These are phyloP conservation scores for Zasmidium citrigriseum DNA, from an alignment of 2,329 filamentous ascomycete genomes.

Conservation along the genomic window DNA sequence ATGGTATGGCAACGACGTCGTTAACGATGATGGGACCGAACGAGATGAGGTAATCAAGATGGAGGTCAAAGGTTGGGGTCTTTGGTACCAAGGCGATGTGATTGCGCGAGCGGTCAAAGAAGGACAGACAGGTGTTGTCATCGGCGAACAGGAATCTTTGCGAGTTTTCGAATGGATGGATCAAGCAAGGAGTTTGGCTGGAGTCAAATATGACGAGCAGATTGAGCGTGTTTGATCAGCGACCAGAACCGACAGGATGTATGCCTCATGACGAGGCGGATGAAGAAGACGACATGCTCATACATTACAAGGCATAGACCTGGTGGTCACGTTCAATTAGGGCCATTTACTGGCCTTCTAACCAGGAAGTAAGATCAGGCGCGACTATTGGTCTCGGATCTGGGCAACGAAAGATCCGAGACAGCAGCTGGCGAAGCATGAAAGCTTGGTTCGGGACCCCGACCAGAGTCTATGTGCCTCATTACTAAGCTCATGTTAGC, in stretches of 20 bases:
- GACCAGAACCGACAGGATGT: too few relatives aligned
- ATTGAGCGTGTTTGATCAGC: background rate
- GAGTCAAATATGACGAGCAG: background rate
- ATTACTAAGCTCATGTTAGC: background rate
- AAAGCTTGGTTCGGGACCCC: too few relatives aligned
- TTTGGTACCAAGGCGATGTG: background rate
- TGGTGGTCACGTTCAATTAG: too few relatives aligned
- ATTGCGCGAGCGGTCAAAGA: background rate
- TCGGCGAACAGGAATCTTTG: background rate
- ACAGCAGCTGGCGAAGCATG: too few relatives aligned
- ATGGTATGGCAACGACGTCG: background rate
- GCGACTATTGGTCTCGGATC: too few relatives aligned
- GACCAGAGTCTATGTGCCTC: background rate
- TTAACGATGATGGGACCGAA: background rate
- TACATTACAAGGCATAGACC: too few relatives aligned
- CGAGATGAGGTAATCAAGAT: background rate
- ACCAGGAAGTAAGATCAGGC: too few relatives aligned
- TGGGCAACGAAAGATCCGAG: too few relatives aligned
- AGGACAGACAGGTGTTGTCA: background rate
- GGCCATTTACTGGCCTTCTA: too few relatives aligned
- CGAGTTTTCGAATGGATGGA: background rate
- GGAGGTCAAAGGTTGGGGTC: background rate
- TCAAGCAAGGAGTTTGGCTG: background rate
- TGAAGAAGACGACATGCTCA: too few relatives aligned
- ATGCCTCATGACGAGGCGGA: too few relatives aligned